Percentiles rank a stretch among this genome's conserved stretches.
Evolutionary conservation across 2,329 filamentous ascomycete species (phyloP).

Genomic region (Massarina eburnea): DNA sequence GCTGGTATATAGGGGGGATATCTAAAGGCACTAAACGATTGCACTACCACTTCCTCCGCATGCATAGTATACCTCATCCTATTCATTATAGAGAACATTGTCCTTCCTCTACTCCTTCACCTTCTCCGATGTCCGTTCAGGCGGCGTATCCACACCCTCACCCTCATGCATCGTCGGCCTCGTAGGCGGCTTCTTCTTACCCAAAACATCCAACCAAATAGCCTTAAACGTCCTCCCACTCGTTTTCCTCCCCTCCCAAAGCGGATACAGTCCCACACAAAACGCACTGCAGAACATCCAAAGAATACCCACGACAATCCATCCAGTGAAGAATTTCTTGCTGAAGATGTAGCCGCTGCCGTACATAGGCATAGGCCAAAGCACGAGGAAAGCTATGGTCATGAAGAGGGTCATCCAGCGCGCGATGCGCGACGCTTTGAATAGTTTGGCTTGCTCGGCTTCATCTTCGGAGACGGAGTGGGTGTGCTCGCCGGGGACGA

Average conservation of each 20-base stretch:
- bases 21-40: slow-evolving; percentile 1
- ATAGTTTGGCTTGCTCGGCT: slow-evolving; percentile 46
- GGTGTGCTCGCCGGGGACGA: slow-evolving; percentile 56
- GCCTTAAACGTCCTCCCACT: slow-evolving; percentile 62
- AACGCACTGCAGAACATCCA: slow-evolving; percentile 76
- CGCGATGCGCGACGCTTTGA: slow-evolving; percentile 53
- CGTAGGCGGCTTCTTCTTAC: slow-evolving; percentile 22
- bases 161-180: slow-evolving; percentile 16
- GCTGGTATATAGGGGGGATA: slow-evolving; percentile 9
- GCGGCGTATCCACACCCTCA: slow-evolving; percentile 20
- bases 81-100: too few species aligned
- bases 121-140: slow-evolving; percentile 24
- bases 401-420: slow-evolving; percentile 62
- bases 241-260: slow-evolving; percentile 75
- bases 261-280: slow-evolving; percentile 77
- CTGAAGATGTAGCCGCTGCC: slow-evolving; percentile 79
- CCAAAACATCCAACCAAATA: slow-evolving; percentile 63
- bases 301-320: slow-evolving; percentile 67
- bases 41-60: too few species aligned
- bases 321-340: slow-evolving; percentile 80
- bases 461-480: slow-evolving; percentile 42
- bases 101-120: slow-evolving; percentile 17
- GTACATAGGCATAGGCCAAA: slow-evolving; percentile 95
- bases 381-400: slow-evolving; percentile 71
- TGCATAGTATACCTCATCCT: too few species aligned